Base-by-base conservation (phyloP, 768 basidiomycete genomes). In the Peribolospora kevripleyi region DNA sequence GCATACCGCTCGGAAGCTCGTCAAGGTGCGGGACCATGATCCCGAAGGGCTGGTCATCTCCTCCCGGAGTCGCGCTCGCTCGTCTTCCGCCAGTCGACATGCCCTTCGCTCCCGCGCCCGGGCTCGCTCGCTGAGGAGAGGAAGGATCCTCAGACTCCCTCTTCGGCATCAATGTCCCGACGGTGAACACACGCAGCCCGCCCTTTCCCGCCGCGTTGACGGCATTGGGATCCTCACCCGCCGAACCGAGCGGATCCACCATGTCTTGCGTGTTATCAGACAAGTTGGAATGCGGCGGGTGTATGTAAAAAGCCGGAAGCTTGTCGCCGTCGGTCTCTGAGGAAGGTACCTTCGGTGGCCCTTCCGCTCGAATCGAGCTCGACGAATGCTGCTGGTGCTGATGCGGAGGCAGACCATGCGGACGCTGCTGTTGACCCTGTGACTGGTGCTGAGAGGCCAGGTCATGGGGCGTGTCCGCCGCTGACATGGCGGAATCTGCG, bases 161-260 rank as follows among this genome's bases (percentile, higher is more conserved):
- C 55, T 75, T 69, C 10, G 82, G 82, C 59, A 83, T 70, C 36
- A 84, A 68, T 64, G 83, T 82, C 0, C 82, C 82, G 3, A 84
- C 75, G 1, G 83, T 84, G 63, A 82, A 82, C 53, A 84, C 81
- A 65, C 82, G 80, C 53, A 84, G 65, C 3, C 80, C 82, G 61
- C 80, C 75, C 43, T 13, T 13, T 7, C 13, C 13, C 43, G 43
- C 8, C 8, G 13, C 43, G 43, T 25, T 25, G 25, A 1, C 25
- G 1, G 25, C 25, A 25, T 25, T 25, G 25, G 25, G 25, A 25
- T 25, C 13, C 43, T 45, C 43, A 7, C 43, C 43, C 43, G 43
- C 43, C 43, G 43, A 45, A 45, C 43, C 43, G 25, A 25, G 25
- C 25, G 25, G 25, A 25, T 25, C 25, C 25, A 25, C 1, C 25